Percentiles rank a stretch among this genome's conserved stretches.
Evolutionary conservation across 306 rosid species (phyloP).

Genomic region (Malus asiatica): DNA sequence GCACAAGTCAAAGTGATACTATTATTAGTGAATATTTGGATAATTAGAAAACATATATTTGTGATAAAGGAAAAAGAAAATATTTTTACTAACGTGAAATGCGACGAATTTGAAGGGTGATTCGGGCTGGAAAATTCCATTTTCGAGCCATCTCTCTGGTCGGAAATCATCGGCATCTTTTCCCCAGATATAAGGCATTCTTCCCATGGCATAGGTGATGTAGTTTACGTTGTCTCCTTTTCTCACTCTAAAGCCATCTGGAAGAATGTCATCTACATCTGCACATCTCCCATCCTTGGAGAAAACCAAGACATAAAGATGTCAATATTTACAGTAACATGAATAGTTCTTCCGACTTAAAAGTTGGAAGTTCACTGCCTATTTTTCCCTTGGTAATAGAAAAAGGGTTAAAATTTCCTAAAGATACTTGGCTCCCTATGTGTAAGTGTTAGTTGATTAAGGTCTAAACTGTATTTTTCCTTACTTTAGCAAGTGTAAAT

Average conservation of each 20-base stretch:
- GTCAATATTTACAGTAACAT: background rate
- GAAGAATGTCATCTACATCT: conserved; percentile 49
- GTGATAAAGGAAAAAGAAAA: too few species aligned
- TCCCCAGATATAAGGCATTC: conserved; percentile 75
- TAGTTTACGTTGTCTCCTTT: conserved; percentile 62
- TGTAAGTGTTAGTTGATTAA: too few species aligned
- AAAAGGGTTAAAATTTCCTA: background rate
- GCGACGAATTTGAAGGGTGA: conserved; percentile 73
- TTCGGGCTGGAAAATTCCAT: conserved; percentile 48
- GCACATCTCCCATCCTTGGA: conserved; percentile 61
- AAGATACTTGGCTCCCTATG: background rate
- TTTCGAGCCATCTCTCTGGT: conserved; percentile 69
- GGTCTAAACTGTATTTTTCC: too few species aligned
- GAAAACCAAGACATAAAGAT: background rate
- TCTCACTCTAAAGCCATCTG: conserved; percentile 52
- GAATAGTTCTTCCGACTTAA: too few species aligned
- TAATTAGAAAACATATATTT: too few species aligned
- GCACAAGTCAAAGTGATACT: background rate
- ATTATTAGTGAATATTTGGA: background rate
- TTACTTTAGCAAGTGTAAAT: too few species aligned
- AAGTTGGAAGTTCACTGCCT: too few species aligned
- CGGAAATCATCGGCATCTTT: conserved; percentile 53
- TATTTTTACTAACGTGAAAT: conserved; percentile 47
- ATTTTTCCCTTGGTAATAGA: too few species aligned
- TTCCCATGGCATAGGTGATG: conserved; percentile 65